Conservation (phyloP, 2,329 filamentous ascomycete species). For the Curvularia lunata region DNA sequence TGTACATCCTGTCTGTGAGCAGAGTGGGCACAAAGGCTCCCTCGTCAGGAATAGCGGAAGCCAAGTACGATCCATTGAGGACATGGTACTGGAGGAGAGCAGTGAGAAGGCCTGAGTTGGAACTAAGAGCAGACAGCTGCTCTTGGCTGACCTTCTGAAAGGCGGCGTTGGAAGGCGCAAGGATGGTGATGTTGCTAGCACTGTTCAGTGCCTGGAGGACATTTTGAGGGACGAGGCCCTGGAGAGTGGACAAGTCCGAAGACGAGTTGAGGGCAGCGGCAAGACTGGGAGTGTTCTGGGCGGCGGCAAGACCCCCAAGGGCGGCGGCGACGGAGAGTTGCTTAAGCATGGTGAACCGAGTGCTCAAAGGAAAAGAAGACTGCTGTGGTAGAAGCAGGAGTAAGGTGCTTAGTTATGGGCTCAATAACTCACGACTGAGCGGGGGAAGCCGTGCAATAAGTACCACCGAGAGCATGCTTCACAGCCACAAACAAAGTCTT, state of each 20-base stretch:
- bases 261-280: slow-evolving; percentile 27
- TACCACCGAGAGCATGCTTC: slow-evolving; percentile 14
- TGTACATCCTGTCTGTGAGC: slow-evolving; percentile 59
- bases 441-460: slow-evolving; percentile 30
- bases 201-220: slow-evolving; percentile 49
- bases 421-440: slow-evolving; percentile 4
- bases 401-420: neutral
- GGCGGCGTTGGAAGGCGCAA: slow-evolving; percentile 64
- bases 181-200: slow-evolving; percentile 61
- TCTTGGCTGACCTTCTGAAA: slow-evolving; percentile 51
- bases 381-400: neutral
- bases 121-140: slow-evolving; percentile 35
- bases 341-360: slow-evolving; percentile 48
- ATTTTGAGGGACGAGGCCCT: slow-evolving; percentile 45
- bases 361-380: slow-evolving; percentile 3
- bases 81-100: slow-evolving; percentile 66
- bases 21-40: slow-evolving; percentile 57
- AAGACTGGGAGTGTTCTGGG: slow-evolving; percentile 34
- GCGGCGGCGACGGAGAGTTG: slow-evolving; percentile 46
- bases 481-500: slow-evolving; percentile 13
- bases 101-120: slow-evolving; percentile 44
- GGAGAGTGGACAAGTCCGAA: slow-evolving; percentile 40
- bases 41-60: slow-evolving; percentile 47
- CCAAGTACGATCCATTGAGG: slow-evolving; percentile 58
- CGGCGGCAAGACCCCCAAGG: slow-evolving; percentile 43